A percentile compares a stretch with the other conserved stretches of the same genome.
Evolutionary conservation across 192 early-diverging fungal species (phyloP).

Genomic region (Backusella sp.): DNA sequence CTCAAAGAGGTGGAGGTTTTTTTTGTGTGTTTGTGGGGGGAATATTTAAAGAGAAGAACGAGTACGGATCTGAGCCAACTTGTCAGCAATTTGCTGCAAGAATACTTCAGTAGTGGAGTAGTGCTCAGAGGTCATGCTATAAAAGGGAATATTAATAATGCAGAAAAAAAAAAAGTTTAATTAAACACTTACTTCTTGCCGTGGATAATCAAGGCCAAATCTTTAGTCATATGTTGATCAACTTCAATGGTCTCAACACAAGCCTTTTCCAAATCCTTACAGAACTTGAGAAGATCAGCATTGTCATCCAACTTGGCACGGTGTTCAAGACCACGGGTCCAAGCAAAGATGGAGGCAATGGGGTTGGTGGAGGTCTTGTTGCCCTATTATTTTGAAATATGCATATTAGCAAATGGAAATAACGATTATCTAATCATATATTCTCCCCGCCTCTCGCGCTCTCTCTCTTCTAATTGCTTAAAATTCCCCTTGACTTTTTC

Average conservation of each 20-base stretch:
- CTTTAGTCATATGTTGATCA: conserved; percentile 93
- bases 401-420: neutral
- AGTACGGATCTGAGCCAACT: conserved; percentile 23
- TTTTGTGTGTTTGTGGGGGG: neutral
- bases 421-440: neutral
- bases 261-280: conserved; percentile 77
- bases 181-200: conserved; percentile 59
- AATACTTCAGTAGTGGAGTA: conserved; percentile 89
- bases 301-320: conserved; percentile 92
- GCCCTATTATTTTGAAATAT: conserved; percentile 43
- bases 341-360: conserved; percentile 95
- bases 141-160: conserved; percentile 5
- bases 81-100: conserved; percentile 77
- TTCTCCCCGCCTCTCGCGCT: neutral
- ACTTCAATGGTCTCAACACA: conserved; percentile 86
- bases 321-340: conserved; percentile 91
- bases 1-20: neutral
- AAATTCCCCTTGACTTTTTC: neutral
- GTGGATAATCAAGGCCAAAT: conserved; percentile 92
- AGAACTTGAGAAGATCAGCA: conserved; percentile 69
- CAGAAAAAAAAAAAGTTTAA: neutral
- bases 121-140: conserved; percentile 67
- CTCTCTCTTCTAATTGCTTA: neutral
- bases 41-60: conserved; percentile 25
- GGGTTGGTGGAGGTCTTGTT: conserved; percentile 95